Conservation (phyloP, 768 basidiomycete genomes). For the Xerocomellus intermedius region DNA sequence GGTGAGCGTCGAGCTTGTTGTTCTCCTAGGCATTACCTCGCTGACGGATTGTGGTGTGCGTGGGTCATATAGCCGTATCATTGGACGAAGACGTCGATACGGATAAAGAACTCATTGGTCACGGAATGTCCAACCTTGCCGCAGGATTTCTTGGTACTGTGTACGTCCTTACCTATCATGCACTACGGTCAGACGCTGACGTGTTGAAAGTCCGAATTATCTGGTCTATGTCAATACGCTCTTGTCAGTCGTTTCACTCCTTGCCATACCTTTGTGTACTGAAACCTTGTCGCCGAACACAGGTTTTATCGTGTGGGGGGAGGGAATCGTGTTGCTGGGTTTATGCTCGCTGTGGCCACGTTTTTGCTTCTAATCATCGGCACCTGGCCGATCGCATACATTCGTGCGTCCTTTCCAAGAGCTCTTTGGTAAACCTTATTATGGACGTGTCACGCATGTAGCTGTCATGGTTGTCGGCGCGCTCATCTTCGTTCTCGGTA, state of each 20-base stretch:
- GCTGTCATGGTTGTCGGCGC: conserved; percentile 91
- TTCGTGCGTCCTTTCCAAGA: conserved; percentile 57
- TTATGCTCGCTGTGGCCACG: conserved; percentile 79
- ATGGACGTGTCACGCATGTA: conserved; percentile 27
- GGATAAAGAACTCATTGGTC: conserved; percentile 87
- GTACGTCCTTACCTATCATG: conserved; percentile 39
- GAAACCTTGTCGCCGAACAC: background rate
- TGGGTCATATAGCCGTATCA: conserved; percentile 65
- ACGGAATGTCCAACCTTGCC: conserved; percentile 87
- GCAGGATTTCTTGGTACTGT: conserved; percentile 82
- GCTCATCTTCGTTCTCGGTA: conserved; percentile 90
- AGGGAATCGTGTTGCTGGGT: conserved; percentile 75
- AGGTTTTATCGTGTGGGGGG: conserved; percentile 95
- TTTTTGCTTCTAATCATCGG: conserved; percentile 73
- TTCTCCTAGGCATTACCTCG: background rate
- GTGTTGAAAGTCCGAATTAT: conserved; percentile 64
- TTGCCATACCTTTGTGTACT: background rate
- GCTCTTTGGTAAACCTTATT: background rate
- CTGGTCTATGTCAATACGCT: conserved; percentile 87
- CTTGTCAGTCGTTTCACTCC: conserved; percentile 44
- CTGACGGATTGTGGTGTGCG: background rate
- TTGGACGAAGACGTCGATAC: conserved; percentile 88
- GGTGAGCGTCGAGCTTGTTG: conserved; percentile 40
- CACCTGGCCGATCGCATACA: conserved; percentile 85
- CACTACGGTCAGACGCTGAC: background rate